Evolutionary conservation across 169 alveolate species (phyloP).

Genomic region (Plasmodium berghei): DNA sequence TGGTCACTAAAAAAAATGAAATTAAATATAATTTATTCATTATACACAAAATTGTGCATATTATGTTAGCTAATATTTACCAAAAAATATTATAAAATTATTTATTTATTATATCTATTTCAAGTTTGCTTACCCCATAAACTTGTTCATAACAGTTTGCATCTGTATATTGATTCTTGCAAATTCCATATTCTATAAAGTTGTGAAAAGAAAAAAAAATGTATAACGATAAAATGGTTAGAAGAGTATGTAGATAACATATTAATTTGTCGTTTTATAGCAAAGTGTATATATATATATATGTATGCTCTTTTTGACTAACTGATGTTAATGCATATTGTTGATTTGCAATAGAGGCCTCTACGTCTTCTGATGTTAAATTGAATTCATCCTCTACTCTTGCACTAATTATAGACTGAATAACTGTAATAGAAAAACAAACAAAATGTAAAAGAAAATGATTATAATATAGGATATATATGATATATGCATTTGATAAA

Average conservation of each 20-base stretch:
- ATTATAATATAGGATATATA: neutral
- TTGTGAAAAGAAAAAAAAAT: constrained; percentile 4
- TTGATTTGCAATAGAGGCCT: constrained; percentile 84
- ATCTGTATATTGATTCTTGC: constrained; percentile 85
- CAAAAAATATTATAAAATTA: neutral
- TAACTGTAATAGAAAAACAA: constrained; percentile 58
- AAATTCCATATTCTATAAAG: constrained; percentile 74
- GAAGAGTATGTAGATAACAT: neutral
- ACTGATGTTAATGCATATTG: constrained; percentile 83
- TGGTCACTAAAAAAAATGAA: constrained; percentile 40
- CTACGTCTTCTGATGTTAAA: constrained; percentile 87
- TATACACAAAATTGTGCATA: neutral
- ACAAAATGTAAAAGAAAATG: neutral
- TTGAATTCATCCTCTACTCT: constrained; percentile 88
- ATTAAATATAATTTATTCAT: neutral
- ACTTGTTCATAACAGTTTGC: constrained; percentile 86
- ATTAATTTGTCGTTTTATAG: neutral
- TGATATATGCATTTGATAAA: neutral
- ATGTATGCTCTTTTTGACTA: constrained; percentile 24
- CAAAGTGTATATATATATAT: neutral
- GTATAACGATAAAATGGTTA: neutral
- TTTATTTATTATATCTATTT: constrained; percentile 3
- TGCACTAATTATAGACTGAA: constrained; percentile 89
- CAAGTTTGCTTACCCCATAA: constrained; percentile 78
- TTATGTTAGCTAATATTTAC: neutral